phyloP scores from a whole-genome alignment of 2,329 filamentous ascomycete species.

The Claviceps pusilla region DNA sequence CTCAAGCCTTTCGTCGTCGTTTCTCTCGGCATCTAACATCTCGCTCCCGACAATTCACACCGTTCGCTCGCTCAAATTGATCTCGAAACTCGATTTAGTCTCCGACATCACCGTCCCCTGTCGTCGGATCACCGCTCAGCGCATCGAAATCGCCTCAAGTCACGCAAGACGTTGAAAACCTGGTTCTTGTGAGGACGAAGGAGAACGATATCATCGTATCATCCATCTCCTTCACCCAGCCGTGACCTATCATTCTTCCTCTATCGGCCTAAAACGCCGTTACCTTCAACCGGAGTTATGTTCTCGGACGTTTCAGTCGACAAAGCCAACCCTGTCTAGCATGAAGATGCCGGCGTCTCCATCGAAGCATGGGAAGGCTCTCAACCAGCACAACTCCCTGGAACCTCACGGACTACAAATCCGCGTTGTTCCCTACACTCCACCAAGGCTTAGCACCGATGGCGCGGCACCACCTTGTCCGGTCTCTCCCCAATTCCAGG shows the following conservation, averaged over 20 bases:
- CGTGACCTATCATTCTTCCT: background rate
- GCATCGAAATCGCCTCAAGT: background rate
- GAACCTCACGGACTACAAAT: constrained; percentile 17
- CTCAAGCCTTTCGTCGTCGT: background rate
- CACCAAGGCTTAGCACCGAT: constrained; percentile 21
- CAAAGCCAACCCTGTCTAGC: constrained; percentile 1
- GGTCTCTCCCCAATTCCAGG: constrained; percentile 7
- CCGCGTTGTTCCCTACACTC: constrained; percentile 25
- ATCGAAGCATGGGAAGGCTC: background rate
- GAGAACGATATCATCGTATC: background rate
- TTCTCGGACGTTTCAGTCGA: background rate
- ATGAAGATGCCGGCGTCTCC: constrained; percentile 1
- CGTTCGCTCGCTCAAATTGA: background rate
- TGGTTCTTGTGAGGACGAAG: background rate
- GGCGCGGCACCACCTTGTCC: constrained; percentile 13
- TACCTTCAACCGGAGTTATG: constrained; percentile 1
- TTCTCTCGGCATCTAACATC: background rate
- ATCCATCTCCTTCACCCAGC: background rate
- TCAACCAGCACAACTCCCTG: background rate
- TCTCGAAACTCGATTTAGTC: background rate
- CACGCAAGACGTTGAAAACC: background rate
- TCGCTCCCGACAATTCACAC: background rate
- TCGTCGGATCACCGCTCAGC: background rate
- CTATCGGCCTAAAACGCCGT: background rate
- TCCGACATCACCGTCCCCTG: background rate